phyloP scores from a whole-genome alignment of 163 green algal genomes.

The Volvox carteri region DNA sequence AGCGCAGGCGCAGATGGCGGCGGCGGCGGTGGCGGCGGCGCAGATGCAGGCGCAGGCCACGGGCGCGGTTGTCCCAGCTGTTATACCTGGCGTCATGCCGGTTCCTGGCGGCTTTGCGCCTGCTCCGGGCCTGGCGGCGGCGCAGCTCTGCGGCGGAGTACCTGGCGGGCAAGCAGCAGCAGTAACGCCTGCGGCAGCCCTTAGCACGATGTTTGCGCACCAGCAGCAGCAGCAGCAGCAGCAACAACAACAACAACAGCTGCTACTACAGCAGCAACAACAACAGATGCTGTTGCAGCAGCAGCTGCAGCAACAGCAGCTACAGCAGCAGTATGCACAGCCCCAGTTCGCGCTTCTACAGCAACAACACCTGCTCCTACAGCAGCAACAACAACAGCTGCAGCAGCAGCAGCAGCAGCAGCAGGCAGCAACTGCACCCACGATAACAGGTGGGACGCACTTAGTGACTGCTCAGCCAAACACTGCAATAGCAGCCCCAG shows the following conservation, averaged over 20 bases:
- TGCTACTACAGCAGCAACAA: not conserved
- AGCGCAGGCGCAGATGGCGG: not conserved
- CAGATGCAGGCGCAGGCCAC: not conserved
- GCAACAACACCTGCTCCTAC: conserved; percentile 3
- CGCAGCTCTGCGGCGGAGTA: not conserved
- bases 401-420: conserved; percentile 32
- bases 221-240: not conserved
- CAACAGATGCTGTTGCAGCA: not conserved
- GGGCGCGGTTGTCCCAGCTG: not conserved
- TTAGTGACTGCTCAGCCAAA: not conserved
- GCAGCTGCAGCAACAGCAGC: conserved; percentile 21
- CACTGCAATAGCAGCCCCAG: not conserved
- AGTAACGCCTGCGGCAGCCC: not conserved
- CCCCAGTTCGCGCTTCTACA: conserved; percentile 5
- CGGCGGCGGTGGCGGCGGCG: not conserved
- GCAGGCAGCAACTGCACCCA: not conserved
- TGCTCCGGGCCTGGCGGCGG: not conserved
- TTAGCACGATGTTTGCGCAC: not conserved
- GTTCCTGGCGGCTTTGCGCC: not conserved
- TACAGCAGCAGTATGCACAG: not conserved
- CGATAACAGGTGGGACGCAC: not conserved
- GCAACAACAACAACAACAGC: not conserved
- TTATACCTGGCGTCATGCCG: not conserved
- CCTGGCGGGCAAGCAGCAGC: not conserved
- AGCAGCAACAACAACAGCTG: not conserved